Conservation (phyloP, 2,329 filamentous ascomycete species). For the Trichoderma oligosporum region DNA sequence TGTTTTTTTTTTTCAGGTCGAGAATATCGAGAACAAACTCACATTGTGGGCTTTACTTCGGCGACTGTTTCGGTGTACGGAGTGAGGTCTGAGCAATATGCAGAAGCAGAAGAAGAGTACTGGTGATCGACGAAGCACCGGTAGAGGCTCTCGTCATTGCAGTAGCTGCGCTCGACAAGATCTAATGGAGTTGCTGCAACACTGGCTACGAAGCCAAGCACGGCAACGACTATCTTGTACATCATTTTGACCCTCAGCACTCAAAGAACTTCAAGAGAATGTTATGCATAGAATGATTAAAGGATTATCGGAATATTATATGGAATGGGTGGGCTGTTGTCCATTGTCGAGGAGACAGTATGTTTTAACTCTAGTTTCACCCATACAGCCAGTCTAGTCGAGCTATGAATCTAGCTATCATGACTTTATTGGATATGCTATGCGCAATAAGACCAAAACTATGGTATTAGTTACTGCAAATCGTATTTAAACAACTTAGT, state of each 20-base stretch:
- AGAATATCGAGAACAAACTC: neutral
- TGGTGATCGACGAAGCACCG: slow-evolving; percentile 25
- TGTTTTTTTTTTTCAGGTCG: too few species aligned
- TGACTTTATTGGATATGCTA: neutral
- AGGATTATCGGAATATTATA: neutral
- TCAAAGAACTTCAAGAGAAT: neutral
- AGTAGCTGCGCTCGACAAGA: slow-evolving; percentile 18
- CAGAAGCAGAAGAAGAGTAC: slow-evolving; percentile 23
- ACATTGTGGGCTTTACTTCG: slow-evolving; percentile 21
- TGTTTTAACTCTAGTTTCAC: neutral
- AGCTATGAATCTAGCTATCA: neutral
- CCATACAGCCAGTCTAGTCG: neutral
- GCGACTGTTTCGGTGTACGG: slow-evolving; percentile 22
- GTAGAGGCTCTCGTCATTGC: slow-evolving; percentile 26
- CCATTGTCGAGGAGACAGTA: neutral
- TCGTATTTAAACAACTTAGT: too few species aligned
- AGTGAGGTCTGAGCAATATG: slow-evolving; percentile 23
- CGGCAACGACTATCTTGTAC: slow-evolving; percentile 4
- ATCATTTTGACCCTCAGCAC: neutral
- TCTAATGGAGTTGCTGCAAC: slow-evolving; percentile 17
- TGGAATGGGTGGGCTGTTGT: too few species aligned
- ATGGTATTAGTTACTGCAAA: neutral
- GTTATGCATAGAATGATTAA: neutral
- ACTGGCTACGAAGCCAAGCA: slow-evolving; percentile 9
- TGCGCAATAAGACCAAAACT: neutral